Conservation (phyloP, 495 filamentous ascomycete species). For the Pseudotulostoma volvatum region DNA sequence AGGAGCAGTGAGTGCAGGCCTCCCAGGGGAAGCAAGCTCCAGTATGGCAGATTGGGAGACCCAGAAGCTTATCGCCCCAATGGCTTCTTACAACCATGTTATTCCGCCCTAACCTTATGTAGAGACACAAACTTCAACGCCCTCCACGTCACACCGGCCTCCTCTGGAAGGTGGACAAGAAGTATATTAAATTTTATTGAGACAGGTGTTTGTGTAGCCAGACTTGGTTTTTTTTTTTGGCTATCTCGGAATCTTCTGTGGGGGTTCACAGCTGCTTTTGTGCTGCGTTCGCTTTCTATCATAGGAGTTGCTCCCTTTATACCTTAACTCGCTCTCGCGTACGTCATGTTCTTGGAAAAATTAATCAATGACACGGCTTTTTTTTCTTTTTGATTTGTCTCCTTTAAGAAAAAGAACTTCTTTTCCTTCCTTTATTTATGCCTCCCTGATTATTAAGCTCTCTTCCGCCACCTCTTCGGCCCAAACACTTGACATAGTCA, state of each 20-base stretch:
- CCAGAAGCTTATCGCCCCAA: too few relatives aligned
- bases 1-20: too few relatives aligned
- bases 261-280: background rate
- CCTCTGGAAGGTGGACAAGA: slow-evolving; percentile 77
- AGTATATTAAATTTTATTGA: slow-evolving; percentile 31
- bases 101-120: too few relatives aligned
- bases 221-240: slow-evolving; percentile 9
- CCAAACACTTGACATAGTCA: too few relatives aligned
- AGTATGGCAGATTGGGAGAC: too few relatives aligned
- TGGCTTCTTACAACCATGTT: too few relatives aligned
- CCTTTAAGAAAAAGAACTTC: too few relatives aligned
- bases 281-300: background rate
- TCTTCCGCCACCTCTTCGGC: background rate
- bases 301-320: background rate
- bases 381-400: background rate
- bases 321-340: background rate
- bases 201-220: slow-evolving; percentile 27
- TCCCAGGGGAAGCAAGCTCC: too few relatives aligned
- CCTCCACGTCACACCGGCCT: slow-evolving; percentile 70
- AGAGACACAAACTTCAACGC: too few relatives aligned
- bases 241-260: slow-evolving; percentile 33
- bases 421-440: too few relatives aligned
- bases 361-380: background rate
- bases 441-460: background rate
- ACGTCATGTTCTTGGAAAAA: background rate